Percentiles rank a stretch among this genome's conserved stretches.
These are phyloP conservation scores for Pseudogymnoascus sp. DNA, from an alignment of 2,329 filamentous ascomycete genomes.

Conservation along the genomic window DNA sequence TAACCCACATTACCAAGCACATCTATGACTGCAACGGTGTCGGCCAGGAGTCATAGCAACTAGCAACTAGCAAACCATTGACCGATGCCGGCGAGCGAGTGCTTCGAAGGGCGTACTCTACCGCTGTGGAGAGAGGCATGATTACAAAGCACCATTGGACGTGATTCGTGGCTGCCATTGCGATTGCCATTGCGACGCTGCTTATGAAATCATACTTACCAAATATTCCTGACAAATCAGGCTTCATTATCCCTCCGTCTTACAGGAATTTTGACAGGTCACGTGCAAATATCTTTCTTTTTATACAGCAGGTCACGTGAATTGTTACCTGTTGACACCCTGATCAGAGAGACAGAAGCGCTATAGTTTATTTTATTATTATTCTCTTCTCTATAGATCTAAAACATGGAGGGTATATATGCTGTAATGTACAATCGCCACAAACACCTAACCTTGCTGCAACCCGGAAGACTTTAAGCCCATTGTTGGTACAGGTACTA, in stretches of 20 bases:
- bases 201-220: neutral
- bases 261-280: neutral
- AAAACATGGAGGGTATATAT: neutral
- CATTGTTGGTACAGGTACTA: neutral
- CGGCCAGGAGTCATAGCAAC: neutral
- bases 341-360: neutral
- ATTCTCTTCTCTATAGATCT: neutral
- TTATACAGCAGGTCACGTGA: neutral
- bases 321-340: neutral
- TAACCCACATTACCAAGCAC: neutral
- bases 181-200: neutral
- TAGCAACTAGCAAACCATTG: neutral
- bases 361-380: neutral
- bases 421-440: neutral
- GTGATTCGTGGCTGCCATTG: neutral
- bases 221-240: conserved; percentile 4
- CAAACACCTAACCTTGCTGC: neutral
- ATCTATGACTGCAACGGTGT: conserved; percentile 3
- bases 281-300: neutral
- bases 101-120: neutral
- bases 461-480: neutral
- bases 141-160: neutral
- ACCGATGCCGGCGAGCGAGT: neutral
- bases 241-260: neutral
- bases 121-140: neutral